Percentiles rank a stretch among this genome's conserved stretches.
phyloP scores from a whole-genome alignment of 202 grass and related monocot genomes.

The Carex sylvatica region DNA sequence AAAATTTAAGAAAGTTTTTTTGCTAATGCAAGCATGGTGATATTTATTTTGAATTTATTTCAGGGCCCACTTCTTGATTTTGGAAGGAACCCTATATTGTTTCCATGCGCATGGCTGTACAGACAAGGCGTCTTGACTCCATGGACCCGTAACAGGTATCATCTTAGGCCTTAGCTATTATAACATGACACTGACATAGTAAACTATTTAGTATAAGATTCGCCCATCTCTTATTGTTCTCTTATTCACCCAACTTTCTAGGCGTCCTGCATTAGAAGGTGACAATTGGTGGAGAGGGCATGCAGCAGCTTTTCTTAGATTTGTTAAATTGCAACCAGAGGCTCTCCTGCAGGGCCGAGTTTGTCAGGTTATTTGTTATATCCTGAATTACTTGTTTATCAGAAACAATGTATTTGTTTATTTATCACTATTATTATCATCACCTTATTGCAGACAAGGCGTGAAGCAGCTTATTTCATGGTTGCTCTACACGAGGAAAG shows the following conservation, averaged over 20 bases:
- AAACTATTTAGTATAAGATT: neutral
- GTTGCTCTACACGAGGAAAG: conserved; percentile 82
- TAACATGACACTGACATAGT: neutral
- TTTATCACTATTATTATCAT: conserved; percentile 26
- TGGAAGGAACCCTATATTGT: conserved; percentile 94
- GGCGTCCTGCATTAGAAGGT: conserved; percentile 90
- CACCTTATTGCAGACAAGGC: conserved; percentile 54
- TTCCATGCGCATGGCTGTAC: conserved; percentile 96
- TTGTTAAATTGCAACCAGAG: conserved; percentile 71
- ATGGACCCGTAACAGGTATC: conserved; percentile 59
- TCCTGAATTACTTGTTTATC: conserved; percentile 8
- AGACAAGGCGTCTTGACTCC: conserved; percentile 93
- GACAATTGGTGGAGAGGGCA: conserved; percentile 99
- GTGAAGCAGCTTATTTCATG: conserved; percentile 92
- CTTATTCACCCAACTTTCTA: conserved; percentile 28
- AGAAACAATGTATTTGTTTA: neutral
- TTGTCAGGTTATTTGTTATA: conserved; percentile 52
- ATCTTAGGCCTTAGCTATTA: conserved; percentile 6
- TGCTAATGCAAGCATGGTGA: conserved; percentile 12
- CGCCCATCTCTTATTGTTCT: conserved; percentile 1
- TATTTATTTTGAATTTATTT: conserved; percentile 34
- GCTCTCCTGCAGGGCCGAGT: conserved; percentile 70
- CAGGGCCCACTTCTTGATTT: conserved; percentile 95
- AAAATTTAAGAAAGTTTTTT: neutral
- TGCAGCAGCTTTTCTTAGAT: conserved; percentile 88